These are phyloP conservation scores for Escallonia herrerae DNA, from an alignment of 129 eudicot genomes.

Conservation along the genomic window DNA sequence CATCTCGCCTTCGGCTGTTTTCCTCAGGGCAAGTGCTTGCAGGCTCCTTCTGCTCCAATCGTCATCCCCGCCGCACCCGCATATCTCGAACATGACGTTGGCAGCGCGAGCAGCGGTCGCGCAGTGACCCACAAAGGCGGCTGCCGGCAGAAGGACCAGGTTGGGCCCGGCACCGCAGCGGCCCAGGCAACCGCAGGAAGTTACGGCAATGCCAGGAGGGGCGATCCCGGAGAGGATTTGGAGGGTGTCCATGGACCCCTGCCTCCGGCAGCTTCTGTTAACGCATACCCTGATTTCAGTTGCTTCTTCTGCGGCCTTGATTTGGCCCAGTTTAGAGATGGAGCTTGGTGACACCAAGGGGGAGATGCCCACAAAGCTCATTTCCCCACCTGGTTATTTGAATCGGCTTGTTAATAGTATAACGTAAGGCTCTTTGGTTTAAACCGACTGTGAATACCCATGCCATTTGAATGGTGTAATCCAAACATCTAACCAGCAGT, in stretches of 20 bases:
- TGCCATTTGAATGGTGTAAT: no score
- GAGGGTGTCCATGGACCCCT: slow-evolving; percentile 55
- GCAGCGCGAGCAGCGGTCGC: slow-evolving; percentile 81
- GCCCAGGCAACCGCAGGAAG: slow-evolving; percentile 75
- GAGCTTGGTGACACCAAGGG: neutral
- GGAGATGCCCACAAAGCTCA: neutral
- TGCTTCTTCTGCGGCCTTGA: neutral
- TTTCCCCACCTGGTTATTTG: no score
- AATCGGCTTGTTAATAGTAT: no score
- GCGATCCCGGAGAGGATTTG: slow-evolving; percentile 60
- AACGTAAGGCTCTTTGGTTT: no score
- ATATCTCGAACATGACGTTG: slow-evolving; percentile 26
- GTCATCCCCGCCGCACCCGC: slow-evolving; percentile 31
- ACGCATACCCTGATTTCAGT: slow-evolving; percentile 70
- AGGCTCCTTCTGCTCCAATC: slow-evolving; percentile 29
- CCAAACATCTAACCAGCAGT: no score
- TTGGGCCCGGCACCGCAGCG: slow-evolving; percentile 87
- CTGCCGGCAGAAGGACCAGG: slow-evolving; percentile 53
- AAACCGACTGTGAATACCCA: no score
- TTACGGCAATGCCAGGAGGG: slow-evolving; percentile 55
- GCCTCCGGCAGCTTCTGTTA: slow-evolving; percentile 52
- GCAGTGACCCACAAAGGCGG: slow-evolving; percentile 45
- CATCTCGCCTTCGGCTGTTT: slow-evolving; percentile 51
- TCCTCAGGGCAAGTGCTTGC: slow-evolving; percentile 68
- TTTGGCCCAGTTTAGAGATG: neutral